Percentiles rank a stretch among this genome's conserved stretches.
Evolutionary conservation across 805 yeast species (phyloP).

Genomic region (Cyberlindnera petersonii): DNA sequence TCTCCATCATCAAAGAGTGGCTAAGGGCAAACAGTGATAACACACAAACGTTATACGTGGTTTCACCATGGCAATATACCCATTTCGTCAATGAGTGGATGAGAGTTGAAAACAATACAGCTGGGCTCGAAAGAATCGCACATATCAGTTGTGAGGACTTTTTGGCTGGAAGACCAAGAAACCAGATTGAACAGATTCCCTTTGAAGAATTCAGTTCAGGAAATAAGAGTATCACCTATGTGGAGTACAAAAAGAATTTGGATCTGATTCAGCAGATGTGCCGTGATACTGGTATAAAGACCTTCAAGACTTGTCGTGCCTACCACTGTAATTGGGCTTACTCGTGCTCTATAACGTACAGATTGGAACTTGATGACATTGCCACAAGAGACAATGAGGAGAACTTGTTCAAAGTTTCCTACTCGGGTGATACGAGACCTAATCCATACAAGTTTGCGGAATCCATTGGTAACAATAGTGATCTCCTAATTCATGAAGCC

Average conservation of each 20-base stretch:
- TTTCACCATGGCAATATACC: constrained; percentile 73
- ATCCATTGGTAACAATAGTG: constrained; percentile 60
- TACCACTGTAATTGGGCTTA: constrained; percentile 84
- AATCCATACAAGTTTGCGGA: constrained; percentile 51
- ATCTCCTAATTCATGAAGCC: constrained; percentile 87
- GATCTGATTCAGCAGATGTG: constrained; percentile 34
- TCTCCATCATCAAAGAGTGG: constrained; percentile 72
- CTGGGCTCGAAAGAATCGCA: constrained; percentile 39
- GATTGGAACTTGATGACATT: constrained; percentile 21
- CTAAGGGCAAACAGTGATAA: constrained; percentile 36
- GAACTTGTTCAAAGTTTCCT: constrained; percentile 64
- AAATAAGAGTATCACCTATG: not conserved
- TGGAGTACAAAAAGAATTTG: constrained; percentile 21
- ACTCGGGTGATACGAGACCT: constrained; percentile 96
- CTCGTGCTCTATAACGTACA: constrained; percentile 53
- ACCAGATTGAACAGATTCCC: constrained; percentile 29
- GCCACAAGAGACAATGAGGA: constrained; percentile 1
- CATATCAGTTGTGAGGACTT: constrained; percentile 63
- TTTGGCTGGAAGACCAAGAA: constrained; percentile 35
- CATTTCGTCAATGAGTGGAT: constrained; percentile 70
- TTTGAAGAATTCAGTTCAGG: constrained; percentile 19
- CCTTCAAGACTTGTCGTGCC: constrained; percentile 51
- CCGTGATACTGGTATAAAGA: constrained; percentile 38
- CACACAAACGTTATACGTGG: constrained; percentile 45
- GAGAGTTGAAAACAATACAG: constrained; percentile 37